phyloP scores from a whole-genome alignment of 2,329 filamentous ascomycete genomes.

The Xylariaceae sp. region DNA sequence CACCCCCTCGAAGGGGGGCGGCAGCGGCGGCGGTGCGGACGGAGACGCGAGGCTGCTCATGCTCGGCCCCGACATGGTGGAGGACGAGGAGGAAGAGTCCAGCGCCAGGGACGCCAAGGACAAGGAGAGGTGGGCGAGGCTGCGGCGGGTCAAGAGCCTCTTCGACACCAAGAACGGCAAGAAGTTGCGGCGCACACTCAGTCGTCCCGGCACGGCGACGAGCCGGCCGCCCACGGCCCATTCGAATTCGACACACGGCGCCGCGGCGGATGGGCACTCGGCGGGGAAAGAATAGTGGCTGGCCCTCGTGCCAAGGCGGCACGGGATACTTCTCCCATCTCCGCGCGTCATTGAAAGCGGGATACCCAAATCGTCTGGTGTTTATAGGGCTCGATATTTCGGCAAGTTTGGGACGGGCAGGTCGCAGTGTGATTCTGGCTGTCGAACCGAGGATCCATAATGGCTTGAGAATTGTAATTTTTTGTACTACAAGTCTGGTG shows the following conservation, averaged over 20 bases:
- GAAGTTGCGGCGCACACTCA: constrained; percentile 37
- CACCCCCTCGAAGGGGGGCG: constrained; percentile 13
- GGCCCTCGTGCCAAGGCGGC: neutral
- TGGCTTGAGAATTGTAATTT: too few relatives aligned
- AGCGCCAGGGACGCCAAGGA: constrained; percentile 50
- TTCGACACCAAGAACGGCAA: constrained; percentile 58
- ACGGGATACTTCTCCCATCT: neutral
- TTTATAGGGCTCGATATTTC: too few relatives aligned
- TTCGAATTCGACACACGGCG: constrained; percentile 14
- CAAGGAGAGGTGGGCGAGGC: constrained; percentile 64
- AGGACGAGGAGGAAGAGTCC: constrained; percentile 41
- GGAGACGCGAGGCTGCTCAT: constrained; percentile 11
- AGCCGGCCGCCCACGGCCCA: constrained; percentile 20
- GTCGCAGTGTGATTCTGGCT: too few relatives aligned
- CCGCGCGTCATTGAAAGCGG: neutral
- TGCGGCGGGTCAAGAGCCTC: constrained; percentile 63
- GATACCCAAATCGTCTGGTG: too few relatives aligned
- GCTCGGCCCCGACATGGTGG: constrained; percentile 18
- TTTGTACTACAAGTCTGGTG: too few relatives aligned
- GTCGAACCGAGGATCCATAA: too few relatives aligned
- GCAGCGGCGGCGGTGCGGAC: too few relatives aligned
- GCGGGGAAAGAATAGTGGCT: constrained; percentile 10
- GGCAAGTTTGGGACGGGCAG: too few relatives aligned
- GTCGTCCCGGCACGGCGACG: constrained; percentile 32
- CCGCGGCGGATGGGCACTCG: constrained; percentile 8